phyloP scores from a whole-genome alignment of 1,284 basidiomycete species.

The Apiotrichum domesticum region DNA sequence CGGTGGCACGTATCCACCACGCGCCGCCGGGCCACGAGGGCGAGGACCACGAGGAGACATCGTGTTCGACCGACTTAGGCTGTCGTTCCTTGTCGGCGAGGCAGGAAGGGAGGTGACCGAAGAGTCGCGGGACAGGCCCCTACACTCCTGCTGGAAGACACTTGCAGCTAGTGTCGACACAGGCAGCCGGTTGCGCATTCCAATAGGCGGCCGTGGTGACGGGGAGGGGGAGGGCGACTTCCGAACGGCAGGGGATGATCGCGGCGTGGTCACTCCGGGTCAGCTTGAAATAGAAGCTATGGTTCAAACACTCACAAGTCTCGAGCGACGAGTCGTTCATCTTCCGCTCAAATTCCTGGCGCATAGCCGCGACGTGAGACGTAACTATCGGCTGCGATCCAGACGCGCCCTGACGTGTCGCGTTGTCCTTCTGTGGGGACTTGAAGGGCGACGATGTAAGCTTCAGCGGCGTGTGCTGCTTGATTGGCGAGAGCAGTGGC shows the following conservation, averaged over 20 bases:
- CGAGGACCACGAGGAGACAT: conserved; percentile 14
- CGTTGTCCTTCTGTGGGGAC: not conserved
- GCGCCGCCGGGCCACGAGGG: not conserved
- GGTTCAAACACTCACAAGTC: not conserved
- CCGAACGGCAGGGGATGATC: not conserved
- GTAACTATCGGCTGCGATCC: conserved; percentile 1
- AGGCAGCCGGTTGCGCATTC: not conserved
- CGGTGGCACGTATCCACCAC: conserved; percentile 9
- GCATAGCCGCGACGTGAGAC: conserved; percentile 18
- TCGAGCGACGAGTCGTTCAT: not conserved
- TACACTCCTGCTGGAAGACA: not conserved
- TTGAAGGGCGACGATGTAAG: not conserved
- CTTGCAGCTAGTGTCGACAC: conserved; percentile 6
- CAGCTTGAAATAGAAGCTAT: not conserved
- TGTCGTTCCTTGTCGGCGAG: conserved; percentile 3
- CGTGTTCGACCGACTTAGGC: conserved; percentile 5
- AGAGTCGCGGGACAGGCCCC: conserved; percentile 8
- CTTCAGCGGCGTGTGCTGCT: not conserved
- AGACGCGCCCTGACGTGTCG: not conserved
- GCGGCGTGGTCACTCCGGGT: not conserved
- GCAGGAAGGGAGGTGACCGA: conserved; percentile 3
- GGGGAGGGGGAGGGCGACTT: not conserved
- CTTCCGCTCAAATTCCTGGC: conserved; percentile 14
- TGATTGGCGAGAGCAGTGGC: not conserved
- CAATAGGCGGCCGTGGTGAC: no score